Base-by-base conservation (phyloP, 352 stramenopile genomes). In the Nothophytophthora sp. region DNA sequence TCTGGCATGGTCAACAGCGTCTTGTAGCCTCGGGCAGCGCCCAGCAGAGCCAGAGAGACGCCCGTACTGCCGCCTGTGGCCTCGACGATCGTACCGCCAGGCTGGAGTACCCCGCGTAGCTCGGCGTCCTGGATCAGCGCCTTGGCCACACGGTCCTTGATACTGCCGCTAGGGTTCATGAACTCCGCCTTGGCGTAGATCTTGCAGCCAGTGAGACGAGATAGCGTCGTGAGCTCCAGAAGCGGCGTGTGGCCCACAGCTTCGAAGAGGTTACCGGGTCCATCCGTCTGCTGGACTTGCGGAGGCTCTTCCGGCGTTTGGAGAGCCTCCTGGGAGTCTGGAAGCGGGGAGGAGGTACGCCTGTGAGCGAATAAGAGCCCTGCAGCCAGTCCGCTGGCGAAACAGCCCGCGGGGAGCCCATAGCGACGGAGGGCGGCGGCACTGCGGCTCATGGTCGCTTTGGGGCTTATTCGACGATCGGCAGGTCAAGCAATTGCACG, bases 81-180 rank as follows among this genome's bases (percentile, higher is more conserved):
- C 50, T 92, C 80, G 23, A 90, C 73, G 45, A 92, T 58, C 2
- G 72, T 88, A 15, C 71, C 67, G 28, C 74, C 82, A 1, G 73
- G 76, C 27, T 76, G 70, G 34, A 98, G 83, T 40, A 92, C 45
- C 1, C 93, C 95, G 5, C 72, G 73, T 30, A 81, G 60, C 73
- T 98, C 93, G 3, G 92, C 93, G 47, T 97, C 76, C n/a, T 81
- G 61, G 60, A 98, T 97, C 70, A 98, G 84, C n/a, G 72, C 89
- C 37, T 96, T 88, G 34, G 90, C 91, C 10, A 96, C 93, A 24
- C 95, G 92, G 70, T 98, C 95, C 70, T 98, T 98, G 55, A 98
- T 89, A 19, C 76, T 96, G 10, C 94, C 95, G 53, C 90, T 91
- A 16, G 96, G 96, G 60, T 98, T 98, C 58, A 86, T 67, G 48